A percentile compares a stretch with the other conserved stretches of the same genome.
phyloP scores from a whole-genome alignment of 495 filamentous ascomycete species.

The Aspergillus sparsus region DNA sequence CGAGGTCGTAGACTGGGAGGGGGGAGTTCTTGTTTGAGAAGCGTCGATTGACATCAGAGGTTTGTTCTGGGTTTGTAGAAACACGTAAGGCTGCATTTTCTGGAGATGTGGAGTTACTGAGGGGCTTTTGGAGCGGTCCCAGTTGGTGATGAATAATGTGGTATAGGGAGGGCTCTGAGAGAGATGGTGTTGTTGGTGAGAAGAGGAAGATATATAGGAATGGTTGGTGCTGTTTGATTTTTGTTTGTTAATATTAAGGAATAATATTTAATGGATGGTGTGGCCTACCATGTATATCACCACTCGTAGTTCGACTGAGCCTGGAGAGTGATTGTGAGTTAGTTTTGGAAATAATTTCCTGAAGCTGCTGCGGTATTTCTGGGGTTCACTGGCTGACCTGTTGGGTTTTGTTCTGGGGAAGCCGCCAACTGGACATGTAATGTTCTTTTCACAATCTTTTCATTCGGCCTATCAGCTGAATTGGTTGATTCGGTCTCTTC shows the following conservation, averaged over 20 bases:
- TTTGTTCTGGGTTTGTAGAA: constrained; percentile 31
- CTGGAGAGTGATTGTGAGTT: constrained; percentile 9
- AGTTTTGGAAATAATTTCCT: not conserved
- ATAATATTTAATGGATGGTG: not conserved
- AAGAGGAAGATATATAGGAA: constrained; percentile 94
- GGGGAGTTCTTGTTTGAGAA: constrained; percentile 41
- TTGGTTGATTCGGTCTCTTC: constrained; percentile 32
- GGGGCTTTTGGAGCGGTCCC: constrained; percentile 69
- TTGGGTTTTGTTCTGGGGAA: constrained; percentile 19
- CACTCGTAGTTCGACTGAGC: constrained; percentile 59
- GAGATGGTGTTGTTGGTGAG: constrained; percentile 63
- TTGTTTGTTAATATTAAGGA: not conserved
- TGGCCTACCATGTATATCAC: constrained; percentile 65
- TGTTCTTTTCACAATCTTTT: constrained; percentile 51
- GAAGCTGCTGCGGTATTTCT: not conserved
- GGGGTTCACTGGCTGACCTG: constrained; percentile 16
- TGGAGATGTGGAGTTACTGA: constrained; percentile 66
- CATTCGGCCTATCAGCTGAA: constrained; percentile 30
- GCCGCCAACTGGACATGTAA: constrained; percentile 45
- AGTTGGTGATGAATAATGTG: constrained; percentile 80
- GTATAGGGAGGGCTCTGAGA: constrained; percentile 73
- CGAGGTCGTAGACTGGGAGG: constrained; percentile 68
- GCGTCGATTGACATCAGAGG: constrained; percentile 29
- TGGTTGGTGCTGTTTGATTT: constrained; percentile 61
- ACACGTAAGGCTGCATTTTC: constrained; percentile 52